These are phyloP conservation scores for Dendrostoma leiphaemia DNA, from an alignment of 2,329 filamentous ascomycete species.

Conservation along the genomic window DNA sequence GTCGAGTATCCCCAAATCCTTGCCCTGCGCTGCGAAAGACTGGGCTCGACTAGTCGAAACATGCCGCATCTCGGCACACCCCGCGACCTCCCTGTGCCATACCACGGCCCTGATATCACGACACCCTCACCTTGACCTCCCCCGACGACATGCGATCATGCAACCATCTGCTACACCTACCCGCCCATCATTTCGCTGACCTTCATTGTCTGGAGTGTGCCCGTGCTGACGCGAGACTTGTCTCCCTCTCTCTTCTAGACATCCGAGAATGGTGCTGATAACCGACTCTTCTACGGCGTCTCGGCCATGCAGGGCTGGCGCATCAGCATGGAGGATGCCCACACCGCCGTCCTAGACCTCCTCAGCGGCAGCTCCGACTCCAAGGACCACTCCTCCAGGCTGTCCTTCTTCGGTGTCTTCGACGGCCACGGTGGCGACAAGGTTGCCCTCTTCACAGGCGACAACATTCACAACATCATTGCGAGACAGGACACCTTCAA, in stretches of 20 bases:
- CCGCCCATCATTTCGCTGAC: not conserved
- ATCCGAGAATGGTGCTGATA: conserved; percentile 89
- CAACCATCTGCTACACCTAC: no score
- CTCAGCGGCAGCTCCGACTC: conserved; percentile 56
- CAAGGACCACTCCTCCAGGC: conserved; percentile 66
- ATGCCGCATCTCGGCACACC: not conserved
- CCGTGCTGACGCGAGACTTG: conserved; percentile 25
- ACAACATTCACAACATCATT: conserved; percentile 91
- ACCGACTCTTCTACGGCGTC: conserved; percentile 86
- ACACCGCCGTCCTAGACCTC: conserved; percentile 86
- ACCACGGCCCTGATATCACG: not conserved
- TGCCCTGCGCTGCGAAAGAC: not conserved
- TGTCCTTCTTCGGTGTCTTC: conserved; percentile 97
- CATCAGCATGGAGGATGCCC: conserved; percentile 99
- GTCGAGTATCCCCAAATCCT: not conserved
- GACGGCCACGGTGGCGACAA: conserved; percentile 97
- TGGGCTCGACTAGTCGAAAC: not conserved
- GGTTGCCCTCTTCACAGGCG: conserved; percentile 88
- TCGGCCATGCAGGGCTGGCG: conserved; percentile 99
- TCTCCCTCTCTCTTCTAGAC: conserved; percentile 50
- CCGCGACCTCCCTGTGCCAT: not conserved
- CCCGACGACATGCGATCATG: no score
- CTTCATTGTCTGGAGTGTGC: not conserved
- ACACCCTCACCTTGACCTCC: conserved; percentile 5
- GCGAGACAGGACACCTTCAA: conserved; percentile 94